Conservation (phyloP, 352 stramenopile genomes). For the Phytophthora idaei region DNA sequence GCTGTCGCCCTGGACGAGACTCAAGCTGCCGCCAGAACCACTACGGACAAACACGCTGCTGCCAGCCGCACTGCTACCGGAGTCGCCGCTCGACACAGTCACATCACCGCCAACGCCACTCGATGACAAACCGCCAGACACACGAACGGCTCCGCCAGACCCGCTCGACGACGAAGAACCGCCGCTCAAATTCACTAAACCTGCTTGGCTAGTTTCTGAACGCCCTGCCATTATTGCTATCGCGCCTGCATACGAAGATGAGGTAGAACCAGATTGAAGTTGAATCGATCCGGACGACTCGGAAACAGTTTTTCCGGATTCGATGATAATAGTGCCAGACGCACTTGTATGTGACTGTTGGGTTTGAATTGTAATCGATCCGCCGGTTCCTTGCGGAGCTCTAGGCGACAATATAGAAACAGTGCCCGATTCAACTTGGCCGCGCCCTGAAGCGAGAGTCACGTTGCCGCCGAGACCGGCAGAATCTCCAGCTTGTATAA, state of each 20-base stretch:
- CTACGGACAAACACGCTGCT: slow-evolving; percentile 29
- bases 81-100: slow-evolving; percentile 29
- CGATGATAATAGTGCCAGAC: slow-evolving; percentile 21
- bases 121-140: slow-evolving; percentile 29
- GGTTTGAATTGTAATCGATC: slow-evolving; percentile 27
- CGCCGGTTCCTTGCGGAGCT: slow-evolving; percentile 13
- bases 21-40: slow-evolving; percentile 29
- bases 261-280: slow-evolving; percentile 25
- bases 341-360: slow-evolving; percentile 19
- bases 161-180: slow-evolving; percentile 27
- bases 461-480: slow-evolving; percentile 25
- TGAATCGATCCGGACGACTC: slow-evolving; percentile 17
- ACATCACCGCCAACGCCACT: slow-evolving; percentile 31
- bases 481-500: slow-evolving; percentile 31
- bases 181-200: background rate
- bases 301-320: slow-evolving; percentile 19
- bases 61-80: slow-evolving; percentile 15
- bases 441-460: slow-evolving; percentile 22
- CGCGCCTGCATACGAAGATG: slow-evolving; percentile 9
- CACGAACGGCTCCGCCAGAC: slow-evolving; percentile 13
- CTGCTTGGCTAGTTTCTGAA: slow-evolving; percentile 7
- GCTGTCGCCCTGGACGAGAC: slow-evolving; percentile 30
- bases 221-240: slow-evolving; percentile 23
- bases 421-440: slow-evolving; percentile 21
- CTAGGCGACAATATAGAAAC: slow-evolving; percentile 29